Evolutionary conservation across 306 rosid species (phyloP), one percentile per base, ranked within the genome.

Genomic region (Rosa rugosa): DNA sequence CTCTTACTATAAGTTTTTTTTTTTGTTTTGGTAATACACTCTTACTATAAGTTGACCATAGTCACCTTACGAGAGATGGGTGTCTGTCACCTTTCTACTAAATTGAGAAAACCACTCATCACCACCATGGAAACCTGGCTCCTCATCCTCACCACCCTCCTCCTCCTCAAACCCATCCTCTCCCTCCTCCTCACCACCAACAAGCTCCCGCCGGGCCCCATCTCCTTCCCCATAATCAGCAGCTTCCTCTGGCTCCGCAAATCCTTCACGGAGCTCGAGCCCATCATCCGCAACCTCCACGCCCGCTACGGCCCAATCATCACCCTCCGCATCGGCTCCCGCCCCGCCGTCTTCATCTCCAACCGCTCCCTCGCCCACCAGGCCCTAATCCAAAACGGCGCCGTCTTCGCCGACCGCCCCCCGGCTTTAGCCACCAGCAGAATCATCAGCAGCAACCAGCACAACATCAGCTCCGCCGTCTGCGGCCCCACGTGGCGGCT

Each of bases 361-460:
- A 34, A 49, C 76, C 80, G 77, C 42, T 14, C 49, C 34, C 77
- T 83, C 0, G 77, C 83, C 77, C 86, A 74, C 76, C 73, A 74
- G 11, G 83, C 86, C 42, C 25, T 83, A 0, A 63, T 83, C 69
- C 80, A 67, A 18, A 64, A 74, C 69, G 83, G 86, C 17, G 77
- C 83, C 68, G 73, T 78, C n/a, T 83, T 78, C 54, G 67, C 86
- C 18, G 79, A 75, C 80, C 82, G 86, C n/a, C 82, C 83, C 0
- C 60, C 44, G 7, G 57, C 83, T 22, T 16, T 50, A 2, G 46
- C 51, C 47, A 38, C 51, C 59, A 8, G 0, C 63, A 36, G 23
- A 50, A 41, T 67, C 79, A 0, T 13, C 11, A 36, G 0, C 83
- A 38, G 80, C 23, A 57, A 77, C 69, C 82, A 72, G 34, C 77